phyloP scores from a whole-genome alignment of 2,329 filamentous ascomycete genomes.

The Xylaria sp. region DNA sequence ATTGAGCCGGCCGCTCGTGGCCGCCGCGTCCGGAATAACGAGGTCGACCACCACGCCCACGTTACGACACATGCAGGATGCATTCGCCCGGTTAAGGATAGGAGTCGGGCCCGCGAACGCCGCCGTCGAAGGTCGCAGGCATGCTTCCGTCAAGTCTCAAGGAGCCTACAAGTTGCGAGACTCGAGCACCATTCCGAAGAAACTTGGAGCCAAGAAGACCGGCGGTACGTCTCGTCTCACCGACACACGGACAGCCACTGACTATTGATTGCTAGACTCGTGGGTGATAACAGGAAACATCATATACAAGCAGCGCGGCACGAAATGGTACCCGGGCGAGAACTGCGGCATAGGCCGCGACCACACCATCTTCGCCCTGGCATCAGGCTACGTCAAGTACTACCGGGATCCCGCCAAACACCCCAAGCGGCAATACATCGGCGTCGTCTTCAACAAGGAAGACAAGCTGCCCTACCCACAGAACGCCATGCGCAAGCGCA shows the following conservation, averaged over 20 bases:
- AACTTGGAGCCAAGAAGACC: slow-evolving; percentile 92
- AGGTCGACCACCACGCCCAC: slow-evolving; percentile 41
- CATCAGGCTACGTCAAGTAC: slow-evolving; percentile 93
- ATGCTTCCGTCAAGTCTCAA: slow-evolving; percentile 71
- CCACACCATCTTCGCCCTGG: slow-evolving; percentile 91
- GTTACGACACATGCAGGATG: slow-evolving; percentile 51
- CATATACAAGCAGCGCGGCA: slow-evolving; percentile 95
- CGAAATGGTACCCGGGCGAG: slow-evolving; percentile 93
- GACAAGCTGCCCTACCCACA: slow-evolving; percentile 81
- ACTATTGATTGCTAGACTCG: slow-evolving; percentile 69
- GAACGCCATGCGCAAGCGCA: slow-evolving; percentile 78
- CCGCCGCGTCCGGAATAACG: slow-evolving; percentile 48
- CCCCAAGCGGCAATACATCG: slow-evolving; percentile 92
- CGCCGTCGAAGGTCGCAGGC: slow-evolving; percentile 61
- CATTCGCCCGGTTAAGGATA: slow-evolving; percentile 48
- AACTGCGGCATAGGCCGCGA: slow-evolving; percentile 96
- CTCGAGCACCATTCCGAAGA: slow-evolving; percentile 75
- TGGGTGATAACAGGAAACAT: slow-evolving; percentile 97
- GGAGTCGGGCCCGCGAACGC: slow-evolving; percentile 48
- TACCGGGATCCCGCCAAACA: slow-evolving; percentile 88
- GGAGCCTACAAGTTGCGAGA: slow-evolving; percentile 73
- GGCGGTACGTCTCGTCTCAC: slow-evolving; percentile 66
- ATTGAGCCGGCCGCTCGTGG: slow-evolving; percentile 57
- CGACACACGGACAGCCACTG: neutral
- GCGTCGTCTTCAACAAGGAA: slow-evolving; percentile 84